Percentiles rank a stretch among this genome's conserved stretches.
phyloP scores from a whole-genome alignment of 2,329 filamentous ascomycete genomes.

The Pyrenophora tritici-repentis region DNA sequence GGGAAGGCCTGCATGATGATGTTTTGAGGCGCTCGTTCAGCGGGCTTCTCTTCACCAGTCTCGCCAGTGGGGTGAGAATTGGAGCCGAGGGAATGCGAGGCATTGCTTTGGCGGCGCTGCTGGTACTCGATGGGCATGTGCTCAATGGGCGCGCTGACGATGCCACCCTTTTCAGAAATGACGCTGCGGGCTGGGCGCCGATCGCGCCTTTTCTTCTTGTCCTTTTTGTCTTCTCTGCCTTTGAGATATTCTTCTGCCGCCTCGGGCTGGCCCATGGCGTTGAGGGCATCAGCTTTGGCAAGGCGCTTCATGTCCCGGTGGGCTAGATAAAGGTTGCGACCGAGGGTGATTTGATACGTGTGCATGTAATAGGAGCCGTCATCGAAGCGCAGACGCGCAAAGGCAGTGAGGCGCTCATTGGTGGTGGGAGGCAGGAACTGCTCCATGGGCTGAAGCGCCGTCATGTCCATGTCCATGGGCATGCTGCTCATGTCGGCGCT shows the following conservation, averaged over 20 bases:
- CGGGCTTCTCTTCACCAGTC: slow-evolving; percentile 32
- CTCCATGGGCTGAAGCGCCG: slow-evolving; percentile 18
- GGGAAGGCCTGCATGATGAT: slow-evolving; percentile 45
- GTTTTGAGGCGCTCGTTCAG: slow-evolving; percentile 41
- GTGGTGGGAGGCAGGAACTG: slow-evolving; percentile 19
- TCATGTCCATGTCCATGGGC: slow-evolving; percentile 14
- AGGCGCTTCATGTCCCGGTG: slow-evolving; percentile 59
- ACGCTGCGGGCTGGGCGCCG: slow-evolving; percentile 62
- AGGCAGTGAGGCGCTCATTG: slow-evolving; percentile 58
- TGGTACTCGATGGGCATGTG: slow-evolving; percentile 43
- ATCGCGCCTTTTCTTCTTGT: slow-evolving; percentile 55
- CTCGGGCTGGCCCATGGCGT: slow-evolving; percentile 32
- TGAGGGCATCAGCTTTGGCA: slow-evolving; percentile 32
- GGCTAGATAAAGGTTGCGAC: slow-evolving; percentile 63
- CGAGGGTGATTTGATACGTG: slow-evolving; percentile 72
- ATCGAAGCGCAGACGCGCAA: slow-evolving; percentile 71
- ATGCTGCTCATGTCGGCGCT: slow-evolving; percentile 19
- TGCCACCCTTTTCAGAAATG: slow-evolving; percentile 71
- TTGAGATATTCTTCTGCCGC: slow-evolving; percentile 30
- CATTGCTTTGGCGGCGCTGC: slow-evolving; percentile 42
- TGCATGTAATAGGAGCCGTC: slow-evolving; percentile 82
- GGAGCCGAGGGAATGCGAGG: slow-evolving; percentile 58
- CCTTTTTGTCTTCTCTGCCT: slow-evolving; percentile 42
- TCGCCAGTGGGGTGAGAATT: slow-evolving; percentile 49
- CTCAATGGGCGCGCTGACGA: slow-evolving; percentile 53